Conservation (phyloP, 1,284 basidiomycete genomes). For the Melampsora larici-populina region DNA sequence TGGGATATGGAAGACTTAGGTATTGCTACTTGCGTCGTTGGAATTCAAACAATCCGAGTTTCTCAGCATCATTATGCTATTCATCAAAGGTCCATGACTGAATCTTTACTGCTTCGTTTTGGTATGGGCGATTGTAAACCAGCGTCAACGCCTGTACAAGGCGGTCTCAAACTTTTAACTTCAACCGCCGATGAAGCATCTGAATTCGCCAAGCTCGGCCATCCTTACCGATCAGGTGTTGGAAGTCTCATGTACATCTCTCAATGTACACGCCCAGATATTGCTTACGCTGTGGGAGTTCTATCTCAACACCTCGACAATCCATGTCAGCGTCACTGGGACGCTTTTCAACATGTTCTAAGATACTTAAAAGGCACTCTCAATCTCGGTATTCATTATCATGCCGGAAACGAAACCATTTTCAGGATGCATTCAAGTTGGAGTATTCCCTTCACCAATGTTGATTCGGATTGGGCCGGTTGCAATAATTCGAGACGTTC, state of each 20-base stretch:
- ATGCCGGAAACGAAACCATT: background rate
- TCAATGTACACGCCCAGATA: no score
- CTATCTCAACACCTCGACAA: slow-evolving; percentile 8
- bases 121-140: no score
- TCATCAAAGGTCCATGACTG: no score
- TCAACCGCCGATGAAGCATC: background rate
- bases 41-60: no score
- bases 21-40: no score
- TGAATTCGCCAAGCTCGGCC: background rate
- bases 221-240: background rate
- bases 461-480: slow-evolving; percentile 11
- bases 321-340: slow-evolving; percentile 11
- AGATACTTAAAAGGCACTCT: background rate
- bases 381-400: background rate
- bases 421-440: background rate
- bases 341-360: background rate
- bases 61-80: no score
- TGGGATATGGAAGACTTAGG: no score
- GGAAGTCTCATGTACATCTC: background rate
- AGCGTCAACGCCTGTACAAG: no score
- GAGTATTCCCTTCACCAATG: background rate
- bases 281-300: slow-evolving; percentile 4
- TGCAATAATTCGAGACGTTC: background rate
- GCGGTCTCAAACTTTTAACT: no score
- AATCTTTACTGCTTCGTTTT: no score